These are phyloP conservation scores for Psophocarpus tetragonolobus DNA, from an alignment of 306 rosid species.

Conservation along the genomic window DNA sequence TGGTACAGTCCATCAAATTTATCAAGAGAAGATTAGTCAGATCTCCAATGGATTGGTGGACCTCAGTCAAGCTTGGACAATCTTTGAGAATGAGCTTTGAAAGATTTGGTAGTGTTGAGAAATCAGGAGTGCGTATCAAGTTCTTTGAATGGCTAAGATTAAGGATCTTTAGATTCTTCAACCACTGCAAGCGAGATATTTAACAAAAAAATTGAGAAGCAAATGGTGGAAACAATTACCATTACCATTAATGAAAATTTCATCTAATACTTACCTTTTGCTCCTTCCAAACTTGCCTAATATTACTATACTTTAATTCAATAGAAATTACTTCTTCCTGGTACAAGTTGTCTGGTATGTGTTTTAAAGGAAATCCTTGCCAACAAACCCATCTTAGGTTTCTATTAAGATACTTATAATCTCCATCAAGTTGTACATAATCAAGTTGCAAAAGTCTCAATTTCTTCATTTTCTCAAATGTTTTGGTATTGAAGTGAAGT, in stretches of 20 bases:
- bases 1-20: constrained; percentile 15
- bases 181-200: no score
- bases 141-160: constrained; percentile 37
- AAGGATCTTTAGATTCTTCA: neutral
- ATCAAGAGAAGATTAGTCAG: neutral
- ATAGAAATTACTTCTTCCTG: no score
- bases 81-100: constrained; percentile 10
- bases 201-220: no score
- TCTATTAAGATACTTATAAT: constrained; percentile 24
- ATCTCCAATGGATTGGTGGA: constrained; percentile 36
- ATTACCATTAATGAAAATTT: no score
- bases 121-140: constrained; percentile 32
- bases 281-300: no score
- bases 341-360: constrained; percentile 12
- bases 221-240: no score
- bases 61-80: constrained; percentile 13
- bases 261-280: no score
- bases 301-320: constrained; percentile 26
- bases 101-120: constrained; percentile 38
- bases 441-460: constrained; percentile 42
- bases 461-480: constrained; percentile 36
- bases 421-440: constrained; percentile 9
- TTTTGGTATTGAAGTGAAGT: constrained; percentile 1
- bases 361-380: no score
- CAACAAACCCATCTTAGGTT: no score